Percentiles rank a stretch among this genome's conserved stretches.
These are phyloP conservation scores for Blastobotrys apis DNA, from an alignment of 1,139 yeast species.

Conservation along the genomic window DNA sequence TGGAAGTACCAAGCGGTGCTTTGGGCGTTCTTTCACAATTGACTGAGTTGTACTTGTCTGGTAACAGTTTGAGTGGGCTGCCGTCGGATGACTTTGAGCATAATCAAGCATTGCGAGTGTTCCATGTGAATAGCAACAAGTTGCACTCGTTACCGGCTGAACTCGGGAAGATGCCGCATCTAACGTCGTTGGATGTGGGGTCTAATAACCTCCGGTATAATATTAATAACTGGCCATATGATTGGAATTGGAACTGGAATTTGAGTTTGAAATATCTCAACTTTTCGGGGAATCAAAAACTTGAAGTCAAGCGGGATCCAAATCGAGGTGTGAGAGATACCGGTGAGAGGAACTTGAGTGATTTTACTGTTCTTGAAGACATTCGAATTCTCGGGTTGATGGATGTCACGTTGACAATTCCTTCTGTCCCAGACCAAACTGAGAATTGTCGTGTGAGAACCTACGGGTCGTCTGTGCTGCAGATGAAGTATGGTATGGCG, in stretches of 20 bases:
- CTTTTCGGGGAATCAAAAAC: conserved; percentile 86
- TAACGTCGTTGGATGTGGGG: conserved; percentile 82
- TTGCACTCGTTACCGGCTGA: conserved; percentile 88
- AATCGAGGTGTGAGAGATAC: conserved; percentile 32
- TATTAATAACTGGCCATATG: conserved; percentile 90
- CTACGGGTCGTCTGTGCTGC: conserved; percentile 77
- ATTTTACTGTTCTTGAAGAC: conserved; percentile 67
- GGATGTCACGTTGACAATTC: conserved; percentile 89
- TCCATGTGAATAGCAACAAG: conserved; percentile 78
- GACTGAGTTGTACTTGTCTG: conserved; percentile 73
- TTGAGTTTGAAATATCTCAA: conserved; percentile 71
- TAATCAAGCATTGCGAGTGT: conserved; percentile 52
- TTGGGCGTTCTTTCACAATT: conserved; percentile 54
- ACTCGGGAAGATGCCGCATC: conserved; percentile 58
- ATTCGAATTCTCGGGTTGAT: conserved; percentile 78
- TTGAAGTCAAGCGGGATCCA: conserved; percentile 74
- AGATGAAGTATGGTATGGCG: conserved; percentile 85
- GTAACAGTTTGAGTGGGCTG: conserved; percentile 71
- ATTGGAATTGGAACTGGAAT: conserved; percentile 97
- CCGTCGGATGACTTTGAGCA: conserved; percentile 82
- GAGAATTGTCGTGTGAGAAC: conserved; percentile 84
- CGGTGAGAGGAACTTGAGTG: conserved; percentile 53
- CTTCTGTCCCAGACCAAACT: conserved; percentile 81
- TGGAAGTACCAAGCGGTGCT: conserved; percentile 76
- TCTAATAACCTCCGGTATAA: conserved; percentile 88